phyloP scores from a whole-genome alignment of 2,329 filamentous ascomycete species.

The Colletotrichum zoysiae region DNA sequence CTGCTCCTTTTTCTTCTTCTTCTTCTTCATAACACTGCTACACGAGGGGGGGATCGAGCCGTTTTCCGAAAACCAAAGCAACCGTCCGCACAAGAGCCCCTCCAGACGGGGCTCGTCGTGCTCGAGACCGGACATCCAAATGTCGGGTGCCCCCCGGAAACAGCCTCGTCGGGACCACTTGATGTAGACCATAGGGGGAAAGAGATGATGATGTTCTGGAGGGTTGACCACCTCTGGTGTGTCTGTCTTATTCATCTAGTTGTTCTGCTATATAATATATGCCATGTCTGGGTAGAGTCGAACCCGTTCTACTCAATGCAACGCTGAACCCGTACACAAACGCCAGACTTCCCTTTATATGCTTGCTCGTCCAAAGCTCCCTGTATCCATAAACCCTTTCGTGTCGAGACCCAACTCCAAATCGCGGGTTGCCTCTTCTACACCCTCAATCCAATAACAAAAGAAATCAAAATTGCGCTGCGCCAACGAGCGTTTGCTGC shows the following conservation, averaged over 20 bases:
- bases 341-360: slow-evolving; percentile 14
- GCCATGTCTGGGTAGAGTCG: neutral
- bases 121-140: too few relatives aligned
- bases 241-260: neutral
- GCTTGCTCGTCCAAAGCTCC: slow-evolving; percentile 15
- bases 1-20: too few relatives aligned
- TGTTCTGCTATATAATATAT: slow-evolving; percentile 1
- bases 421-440: neutral
- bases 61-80: too few relatives aligned
- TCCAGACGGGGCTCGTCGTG: too few relatives aligned
- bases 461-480: neutral
- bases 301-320: neutral
- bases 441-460: neutral
- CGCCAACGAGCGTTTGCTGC: neutral
- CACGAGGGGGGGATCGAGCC: too few relatives aligned
- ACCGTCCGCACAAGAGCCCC: too few relatives aligned
- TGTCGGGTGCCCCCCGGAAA: too few relatives aligned
- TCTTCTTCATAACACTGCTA: too few relatives aligned
- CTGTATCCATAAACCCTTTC: neutral
- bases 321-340: slow-evolving; percentile 4
- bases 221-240: neutral
- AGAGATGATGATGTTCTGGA: neutral
- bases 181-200: too few relatives aligned
- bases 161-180: neutral
- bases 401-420: slow-evolving; percentile 13